Evolutionary conservation across 2,329 filamentous ascomycete genomes (phyloP), one percentile per base, ranked within the genome.

Genomic region (Pseudocercospora crystallina): DNA sequence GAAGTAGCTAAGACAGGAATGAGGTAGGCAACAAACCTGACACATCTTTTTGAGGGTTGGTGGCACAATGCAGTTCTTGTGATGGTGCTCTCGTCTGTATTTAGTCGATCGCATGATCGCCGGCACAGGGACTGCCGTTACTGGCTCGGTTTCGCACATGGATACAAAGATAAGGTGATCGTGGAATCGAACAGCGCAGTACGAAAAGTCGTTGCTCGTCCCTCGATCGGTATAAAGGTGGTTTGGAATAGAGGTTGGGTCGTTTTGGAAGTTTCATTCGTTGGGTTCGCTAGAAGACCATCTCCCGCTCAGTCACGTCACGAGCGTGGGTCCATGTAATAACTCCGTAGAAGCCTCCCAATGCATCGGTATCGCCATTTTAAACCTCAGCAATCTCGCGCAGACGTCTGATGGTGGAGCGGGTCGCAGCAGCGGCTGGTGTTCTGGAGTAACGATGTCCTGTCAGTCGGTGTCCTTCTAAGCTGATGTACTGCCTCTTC

Each of bases 321-420:
- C 53, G 51, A 57, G 52, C 47, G 36, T 49, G 49, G 53, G 56
- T 51, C 54, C 51, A 55, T 53, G 47, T 55, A 56, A 56, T 49
- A 59, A 61, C 61, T 59, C 56, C 59, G 42, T 60, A 53, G 53
- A 53, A 58, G 46, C 58, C 58, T 59, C 60, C 61, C 56, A 56
- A 63, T 60, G 55, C 57, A 53, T 39, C 49, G 42, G 46, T 43
- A 52, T 44, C 32, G 37, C 37, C 59, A 48, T 49, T 49, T 81
- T 89, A 92, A 79, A 95, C 89, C 85, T 96, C 91, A 73, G 89
- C 89, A 80, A 96, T 95, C 81, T 96, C 91, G 76, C 91, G 87
- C 80, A 96, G 83, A 85, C 91, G 87, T 80, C 91, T 89, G 79
- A 96, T 90, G 69, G 91, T 96, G 68, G 91, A 96, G 78, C 91